A percentile compares a stretch with the other conserved stretches of the same genome.
These are phyloP conservation scores for Citrullus colocynthis DNA, from an alignment of 306 rosid genomes.

Conservation along the genomic window DNA sequence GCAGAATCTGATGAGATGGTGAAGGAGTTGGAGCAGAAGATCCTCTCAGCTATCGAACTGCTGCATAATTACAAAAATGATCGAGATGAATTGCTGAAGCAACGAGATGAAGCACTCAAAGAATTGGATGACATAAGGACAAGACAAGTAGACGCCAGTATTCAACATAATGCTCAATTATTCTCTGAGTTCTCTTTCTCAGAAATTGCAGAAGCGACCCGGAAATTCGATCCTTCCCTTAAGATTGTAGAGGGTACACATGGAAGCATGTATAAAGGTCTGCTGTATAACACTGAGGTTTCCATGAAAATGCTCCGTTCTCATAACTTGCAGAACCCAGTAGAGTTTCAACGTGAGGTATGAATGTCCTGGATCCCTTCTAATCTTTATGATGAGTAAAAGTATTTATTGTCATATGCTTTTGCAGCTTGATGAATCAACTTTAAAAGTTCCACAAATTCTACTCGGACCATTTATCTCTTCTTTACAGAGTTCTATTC, in stretches of 20 bases:
- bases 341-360: conserved; percentile 79
- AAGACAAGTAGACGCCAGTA: conserved; percentile 35
- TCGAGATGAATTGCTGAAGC: conserved; percentile 46
- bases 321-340: conserved; percentile 46
- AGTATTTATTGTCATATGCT: not conserved
- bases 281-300: conserved; percentile 58
- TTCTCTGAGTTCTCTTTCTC: conserved; percentile 45
- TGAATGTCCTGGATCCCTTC: not conserved
- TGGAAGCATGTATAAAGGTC: conserved; percentile 63
- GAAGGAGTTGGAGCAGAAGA: conserved; percentile 43
- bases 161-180: conserved; percentile 22
- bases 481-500: not conserved
- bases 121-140: conserved; percentile 58
- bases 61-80: conserved; percentile 36
- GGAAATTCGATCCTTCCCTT: conserved; percentile 29
- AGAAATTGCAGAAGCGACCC: conserved; percentile 66
- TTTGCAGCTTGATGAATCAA: not conserved
- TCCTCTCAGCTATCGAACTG: conserved; percentile 31
- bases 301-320: conserved; percentile 54
- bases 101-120: conserved; percentile 41
- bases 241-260: conserved; percentile 83
- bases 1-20: conserved; percentile 35
- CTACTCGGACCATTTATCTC: not conserved
- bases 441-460: not conserved
- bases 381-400: not conserved